These are phyloP conservation scores for Diaporthe vaccinii DNA, from an alignment of 2,329 filamentous ascomycete species.

Conservation along the genomic window DNA sequence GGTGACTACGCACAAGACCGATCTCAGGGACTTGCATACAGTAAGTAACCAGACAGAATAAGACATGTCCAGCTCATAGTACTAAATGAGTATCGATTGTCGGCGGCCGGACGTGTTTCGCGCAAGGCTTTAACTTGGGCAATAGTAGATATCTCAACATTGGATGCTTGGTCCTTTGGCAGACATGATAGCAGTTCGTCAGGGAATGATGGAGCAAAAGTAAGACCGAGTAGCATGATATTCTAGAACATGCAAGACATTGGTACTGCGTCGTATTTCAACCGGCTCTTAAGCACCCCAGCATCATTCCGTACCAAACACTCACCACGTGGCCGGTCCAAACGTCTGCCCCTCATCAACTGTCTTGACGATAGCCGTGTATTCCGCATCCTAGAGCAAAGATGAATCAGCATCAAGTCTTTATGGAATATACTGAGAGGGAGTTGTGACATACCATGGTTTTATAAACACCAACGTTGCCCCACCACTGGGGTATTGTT, in stretches of 20 bases:
- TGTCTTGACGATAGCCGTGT: slow-evolving; percentile 48
- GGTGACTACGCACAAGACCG: background rate
- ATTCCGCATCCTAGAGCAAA: slow-evolving; percentile 50
- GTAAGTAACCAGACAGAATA: background rate
- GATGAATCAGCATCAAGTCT: slow-evolving; percentile 43
- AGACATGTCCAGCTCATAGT: background rate
- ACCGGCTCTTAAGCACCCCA: background rate
- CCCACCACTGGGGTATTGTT: slow-evolving; percentile 58
- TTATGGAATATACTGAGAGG: background rate
- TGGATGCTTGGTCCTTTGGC: background rate
- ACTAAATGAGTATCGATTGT: background rate
- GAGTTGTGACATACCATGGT: slow-evolving; percentile 54
- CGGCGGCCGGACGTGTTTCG: background rate
- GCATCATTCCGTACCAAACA: background rate
- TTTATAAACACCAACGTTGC: slow-evolving; percentile 64
- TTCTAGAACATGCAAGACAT: background rate
- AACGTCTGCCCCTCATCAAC: slow-evolving; percentile 52
- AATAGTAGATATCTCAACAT: background rate
- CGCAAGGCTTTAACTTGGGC: background rate
- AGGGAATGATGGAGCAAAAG: background rate
- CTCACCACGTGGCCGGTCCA: slow-evolving; percentile 54
- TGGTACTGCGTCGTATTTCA: background rate
- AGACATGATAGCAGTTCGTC: background rate
- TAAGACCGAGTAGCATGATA: background rate
- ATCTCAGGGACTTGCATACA: no score